These are phyloP conservation scores for Pythium coloratum DNA, from an alignment of 352 stramenopile species.

Conservation along the genomic window DNA sequence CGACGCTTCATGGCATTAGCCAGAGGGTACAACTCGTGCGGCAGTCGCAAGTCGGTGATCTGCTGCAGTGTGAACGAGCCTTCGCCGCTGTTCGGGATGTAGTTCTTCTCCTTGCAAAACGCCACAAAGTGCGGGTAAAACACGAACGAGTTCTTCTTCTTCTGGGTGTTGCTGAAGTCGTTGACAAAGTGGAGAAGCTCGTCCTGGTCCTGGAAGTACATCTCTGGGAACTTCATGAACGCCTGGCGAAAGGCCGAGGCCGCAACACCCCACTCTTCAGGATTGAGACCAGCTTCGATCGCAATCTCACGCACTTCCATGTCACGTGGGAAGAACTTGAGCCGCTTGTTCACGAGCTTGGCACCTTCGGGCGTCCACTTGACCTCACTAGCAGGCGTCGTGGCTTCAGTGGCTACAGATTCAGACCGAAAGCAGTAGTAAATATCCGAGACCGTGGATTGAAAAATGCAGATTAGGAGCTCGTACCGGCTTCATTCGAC, in stretches of 20 bases:
- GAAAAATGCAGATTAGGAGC: not conserved
- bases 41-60: conserved; percentile 71
- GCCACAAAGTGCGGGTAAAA: conserved; percentile 80
- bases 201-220: conserved; percentile 56
- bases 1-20: conserved; percentile 75
- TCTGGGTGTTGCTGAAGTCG: conserved; percentile 43
- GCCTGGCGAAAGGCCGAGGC: conserved; percentile 60
- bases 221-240: conserved; percentile 50
- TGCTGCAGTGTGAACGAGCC: conserved; percentile 58
- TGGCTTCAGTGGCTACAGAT: not conserved
- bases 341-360: conserved; percentile 19
- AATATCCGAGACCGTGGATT: not conserved
- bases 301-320: conserved; percentile 67
- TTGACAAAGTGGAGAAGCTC: conserved; percentile 58
- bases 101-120: conserved; percentile 48
- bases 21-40: conserved; percentile 84
- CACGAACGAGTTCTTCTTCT: conserved; percentile 57
- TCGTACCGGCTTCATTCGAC: not conserved
- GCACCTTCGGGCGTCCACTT: conserved; percentile 23
- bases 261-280: conserved; percentile 56
- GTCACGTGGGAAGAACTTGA: conserved; percentile 62
- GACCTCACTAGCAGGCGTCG: conserved; percentile 10
- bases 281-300: conserved; percentile 66
- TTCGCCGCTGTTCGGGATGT: conserved; percentile 35
- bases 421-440: not conserved